Conservation (phyloP, 2,329 filamentous ascomycete genomes). For the Aspergillus unguis region DNA sequence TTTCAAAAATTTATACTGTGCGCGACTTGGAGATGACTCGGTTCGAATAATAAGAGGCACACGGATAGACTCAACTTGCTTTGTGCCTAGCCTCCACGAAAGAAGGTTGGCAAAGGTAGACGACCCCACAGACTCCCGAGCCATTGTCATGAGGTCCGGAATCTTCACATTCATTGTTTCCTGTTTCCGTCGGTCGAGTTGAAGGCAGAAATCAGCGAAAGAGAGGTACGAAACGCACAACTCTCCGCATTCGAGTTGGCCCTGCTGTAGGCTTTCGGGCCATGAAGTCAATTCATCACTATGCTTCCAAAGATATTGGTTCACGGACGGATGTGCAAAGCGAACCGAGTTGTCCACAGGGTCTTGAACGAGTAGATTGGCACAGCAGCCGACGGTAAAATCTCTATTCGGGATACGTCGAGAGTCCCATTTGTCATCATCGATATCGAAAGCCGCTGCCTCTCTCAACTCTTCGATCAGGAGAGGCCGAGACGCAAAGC, state of each 20-base stretch:
- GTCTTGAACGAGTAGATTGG: constrained; percentile 23
- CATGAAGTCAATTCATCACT: background rate
- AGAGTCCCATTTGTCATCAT: constrained; percentile 17
- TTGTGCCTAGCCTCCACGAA: background rate
- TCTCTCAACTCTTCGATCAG: constrained; percentile 23
- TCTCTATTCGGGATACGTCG: constrained; percentile 14
- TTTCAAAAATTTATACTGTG: constrained; percentile 17
- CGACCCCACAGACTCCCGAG: background rate
- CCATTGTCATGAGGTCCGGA: background rate
- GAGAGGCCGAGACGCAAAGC: constrained; percentile 20
- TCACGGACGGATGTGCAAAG: constrained; percentile 23
- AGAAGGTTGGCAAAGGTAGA: background rate
- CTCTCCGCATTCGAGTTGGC: constrained; percentile 18
- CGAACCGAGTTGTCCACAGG: constrained; percentile 16
- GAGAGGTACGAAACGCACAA: constrained; percentile 22
- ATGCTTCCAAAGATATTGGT: constrained; percentile 17
- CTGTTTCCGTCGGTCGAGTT: constrained; percentile 3
- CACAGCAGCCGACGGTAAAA: constrained; percentile 20
- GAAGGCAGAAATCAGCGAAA: constrained; percentile 21
- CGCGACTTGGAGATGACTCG: constrained; percentile 2
- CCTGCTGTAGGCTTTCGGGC: constrained; percentile 6
- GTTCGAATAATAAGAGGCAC: constrained; percentile 8
- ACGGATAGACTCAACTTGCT: background rate
- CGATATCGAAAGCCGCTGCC: constrained; percentile 17
- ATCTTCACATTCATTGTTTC: constrained; percentile 1